A percentile compares a stretch with the other conserved stretches of the same genome.
Conservation (phyloP, 2,329 filamentous ascomycete species). For the Sclerotinia sclerotiorum region DNA sequence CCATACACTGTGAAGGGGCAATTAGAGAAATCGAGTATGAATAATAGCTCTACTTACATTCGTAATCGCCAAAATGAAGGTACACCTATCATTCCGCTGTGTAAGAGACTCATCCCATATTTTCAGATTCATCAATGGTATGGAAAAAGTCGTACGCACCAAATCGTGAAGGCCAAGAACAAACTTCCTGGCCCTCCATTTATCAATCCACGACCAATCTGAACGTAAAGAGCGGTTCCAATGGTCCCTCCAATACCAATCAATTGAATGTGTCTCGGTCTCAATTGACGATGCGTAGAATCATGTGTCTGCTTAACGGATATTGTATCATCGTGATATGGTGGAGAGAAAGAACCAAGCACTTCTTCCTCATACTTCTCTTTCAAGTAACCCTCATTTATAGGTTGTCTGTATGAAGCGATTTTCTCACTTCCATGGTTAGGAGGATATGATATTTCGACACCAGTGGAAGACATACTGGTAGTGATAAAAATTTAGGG, state of each 20-base stretch:
- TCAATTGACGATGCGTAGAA: conserved; percentile 43
- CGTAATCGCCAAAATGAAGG: conserved; percentile 60
- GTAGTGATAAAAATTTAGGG: background rate
- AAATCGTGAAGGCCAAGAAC: conserved; percentile 59
- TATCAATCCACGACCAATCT: conserved; percentile 58
- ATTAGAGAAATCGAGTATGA: conserved; percentile 61
- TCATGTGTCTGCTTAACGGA: conserved; percentile 28
- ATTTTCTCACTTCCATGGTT: conserved; percentile 26
- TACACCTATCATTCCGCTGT: conserved; percentile 52
- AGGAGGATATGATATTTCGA: conserved; percentile 29
- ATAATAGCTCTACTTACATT: conserved; percentile 37
- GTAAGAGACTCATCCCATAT: conserved; percentile 38
- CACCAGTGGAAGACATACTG: conserved; percentile 31
- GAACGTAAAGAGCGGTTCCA: conserved; percentile 54
- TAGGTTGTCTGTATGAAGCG: conserved; percentile 22
- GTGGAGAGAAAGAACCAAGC: conserved; percentile 21
- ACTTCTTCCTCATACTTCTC: conserved; percentile 33
- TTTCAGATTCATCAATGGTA: background rate
- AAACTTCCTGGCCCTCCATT: conserved; percentile 59
- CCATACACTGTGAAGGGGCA: conserved; percentile 45
- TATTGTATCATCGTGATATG: conserved; percentile 22
- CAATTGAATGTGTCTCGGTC: conserved; percentile 43
- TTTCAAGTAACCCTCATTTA: conserved; percentile 22
- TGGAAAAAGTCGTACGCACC: conserved; percentile 41
- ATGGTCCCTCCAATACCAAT: conserved; percentile 63